These are phyloP conservation scores for Phycomyces blakesleeanus DNA, from an alignment of 192 early-diverging fungal species.

Conservation along the genomic window DNA sequence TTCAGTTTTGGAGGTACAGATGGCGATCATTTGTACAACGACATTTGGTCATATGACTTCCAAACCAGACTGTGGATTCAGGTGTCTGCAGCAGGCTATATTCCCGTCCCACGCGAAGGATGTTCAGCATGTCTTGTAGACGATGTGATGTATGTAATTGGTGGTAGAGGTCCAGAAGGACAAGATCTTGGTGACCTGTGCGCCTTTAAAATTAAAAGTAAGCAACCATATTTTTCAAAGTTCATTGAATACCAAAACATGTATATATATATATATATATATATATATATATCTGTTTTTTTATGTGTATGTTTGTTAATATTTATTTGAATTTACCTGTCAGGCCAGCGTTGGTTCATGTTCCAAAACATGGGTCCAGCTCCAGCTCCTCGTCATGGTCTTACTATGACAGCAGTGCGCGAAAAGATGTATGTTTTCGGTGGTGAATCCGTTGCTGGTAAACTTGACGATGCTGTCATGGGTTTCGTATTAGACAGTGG, in stretches of 20 bases:
- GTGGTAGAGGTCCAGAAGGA: constrained; percentile 43
- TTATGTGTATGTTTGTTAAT: no score
- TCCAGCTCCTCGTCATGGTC: constrained; percentile 38
- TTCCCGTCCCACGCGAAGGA: constrained; percentile 43
- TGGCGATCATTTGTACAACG: constrained; percentile 47
- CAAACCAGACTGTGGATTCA: constrained; percentile 38
- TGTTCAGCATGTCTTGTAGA: constrained; percentile 35
- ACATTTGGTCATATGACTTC: constrained; percentile 53
- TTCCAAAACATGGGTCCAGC: constrained; percentile 46
- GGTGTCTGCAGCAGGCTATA: constrained; percentile 36
- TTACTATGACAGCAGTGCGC: constrained; percentile 39
- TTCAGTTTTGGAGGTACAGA: constrained; percentile 54
- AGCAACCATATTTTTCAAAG: background rate
- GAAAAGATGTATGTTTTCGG: constrained; percentile 52
- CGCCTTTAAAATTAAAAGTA: constrained; percentile 50
- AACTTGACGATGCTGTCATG: constrained; percentile 8
- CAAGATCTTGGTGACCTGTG: constrained; percentile 43
- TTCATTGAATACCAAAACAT: background rate
- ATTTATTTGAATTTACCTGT: no score
- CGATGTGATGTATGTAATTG: constrained; percentile 54
- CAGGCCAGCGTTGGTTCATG: constrained; percentile 40
- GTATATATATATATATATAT: background rate
- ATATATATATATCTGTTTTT: no score
- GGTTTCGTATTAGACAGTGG: constrained; percentile 44
- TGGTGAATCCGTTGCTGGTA: constrained; percentile 40